phyloP scores from a whole-genome alignment of 371 early-diverging fungal species.

The Mucor lusitanicus region DNA sequence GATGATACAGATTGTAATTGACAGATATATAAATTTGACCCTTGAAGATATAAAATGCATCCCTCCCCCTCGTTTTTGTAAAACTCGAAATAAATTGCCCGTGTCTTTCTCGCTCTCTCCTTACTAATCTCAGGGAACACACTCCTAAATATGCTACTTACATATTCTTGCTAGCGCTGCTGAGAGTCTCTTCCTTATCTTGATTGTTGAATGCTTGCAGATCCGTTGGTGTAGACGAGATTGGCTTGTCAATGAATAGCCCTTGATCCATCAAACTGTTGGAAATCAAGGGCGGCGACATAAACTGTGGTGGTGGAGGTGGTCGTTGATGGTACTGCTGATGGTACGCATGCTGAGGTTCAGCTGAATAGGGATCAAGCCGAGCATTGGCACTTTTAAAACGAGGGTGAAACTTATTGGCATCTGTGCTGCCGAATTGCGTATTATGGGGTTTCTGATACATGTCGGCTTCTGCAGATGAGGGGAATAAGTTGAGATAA shows the following conservation, averaged over 20 bases:
- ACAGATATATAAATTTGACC: neutral
- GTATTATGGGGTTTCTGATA: neutral
- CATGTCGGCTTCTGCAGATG: neutral
- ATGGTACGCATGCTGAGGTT: conserved; percentile 6
- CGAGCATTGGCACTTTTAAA: conserved; percentile 26
- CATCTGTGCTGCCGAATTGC: neutral
- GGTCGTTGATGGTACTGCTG: neutral
- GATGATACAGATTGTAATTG: neutral
- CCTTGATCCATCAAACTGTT: conserved; percentile 2
- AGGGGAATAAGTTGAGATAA: neutral
- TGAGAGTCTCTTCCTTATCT: neutral
- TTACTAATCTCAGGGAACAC: neutral
- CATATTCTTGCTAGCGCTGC: neutral
- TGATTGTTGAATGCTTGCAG: neutral
- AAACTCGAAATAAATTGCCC: neutral
- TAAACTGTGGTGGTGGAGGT: conserved; percentile 6
- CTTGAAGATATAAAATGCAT: neutral
- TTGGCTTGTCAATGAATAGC: neutral
- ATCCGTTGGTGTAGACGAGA: neutral
- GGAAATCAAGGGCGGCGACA: conserved; percentile 12
- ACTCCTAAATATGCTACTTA: neutral
- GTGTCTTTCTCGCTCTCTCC: neutral
- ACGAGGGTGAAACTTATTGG: conserved; percentile 17
- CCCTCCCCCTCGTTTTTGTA: neutral
- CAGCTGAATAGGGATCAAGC: conserved; percentile 7